These are phyloP conservation scores for Colletotrichum viniferum DNA, from an alignment of 2,329 filamentous ascomycete species.

Conservation along the genomic window DNA sequence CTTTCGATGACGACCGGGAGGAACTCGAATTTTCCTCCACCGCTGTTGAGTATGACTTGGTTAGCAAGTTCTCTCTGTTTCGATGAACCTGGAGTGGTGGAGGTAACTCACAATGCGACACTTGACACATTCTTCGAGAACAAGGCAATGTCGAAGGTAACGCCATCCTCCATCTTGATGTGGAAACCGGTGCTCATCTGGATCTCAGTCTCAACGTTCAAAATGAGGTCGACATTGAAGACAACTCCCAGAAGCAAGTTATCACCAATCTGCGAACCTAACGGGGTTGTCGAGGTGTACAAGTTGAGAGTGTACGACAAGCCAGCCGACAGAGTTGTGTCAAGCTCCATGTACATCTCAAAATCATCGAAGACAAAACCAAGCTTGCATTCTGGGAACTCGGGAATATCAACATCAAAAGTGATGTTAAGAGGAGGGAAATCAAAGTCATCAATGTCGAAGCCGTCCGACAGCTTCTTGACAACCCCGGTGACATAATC, in stretches of 20 bases:
- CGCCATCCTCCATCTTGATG: constrained; percentile 55
- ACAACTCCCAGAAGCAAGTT: constrained; percentile 48
- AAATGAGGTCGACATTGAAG: constrained; percentile 55
- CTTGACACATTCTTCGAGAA: constrained; percentile 54
- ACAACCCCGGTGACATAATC: constrained; percentile 34
- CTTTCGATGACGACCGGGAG: constrained; percentile 56
- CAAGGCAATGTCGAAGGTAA: constrained; percentile 51
- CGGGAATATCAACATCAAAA: constrained; percentile 46
- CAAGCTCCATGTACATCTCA: constrained; percentile 56
- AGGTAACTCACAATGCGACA: constrained; percentile 50
- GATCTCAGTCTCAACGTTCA: constrained; percentile 50
- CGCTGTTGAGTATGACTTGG: constrained; percentile 33
- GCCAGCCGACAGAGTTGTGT: constrained; percentile 43
- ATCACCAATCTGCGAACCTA: constrained; percentile 45
- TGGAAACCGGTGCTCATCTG: constrained; percentile 60
- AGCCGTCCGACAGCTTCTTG: constrained; percentile 28
- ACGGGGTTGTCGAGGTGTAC: constrained; percentile 47
- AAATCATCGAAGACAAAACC: constrained; percentile 53
- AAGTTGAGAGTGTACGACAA: constrained; percentile 53
- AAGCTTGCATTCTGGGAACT: constrained; percentile 47
- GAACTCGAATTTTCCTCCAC: constrained; percentile 60
- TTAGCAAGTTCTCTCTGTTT: not conserved
- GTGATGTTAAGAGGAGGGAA: constrained; percentile 43
- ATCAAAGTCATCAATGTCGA: constrained; percentile 34
- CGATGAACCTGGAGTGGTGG: not conserved